These are phyloP conservation scores for Aureobasidium subglaciale DNA, from an alignment of 2,329 filamentous ascomycete species.

Conservation along the genomic window DNA sequence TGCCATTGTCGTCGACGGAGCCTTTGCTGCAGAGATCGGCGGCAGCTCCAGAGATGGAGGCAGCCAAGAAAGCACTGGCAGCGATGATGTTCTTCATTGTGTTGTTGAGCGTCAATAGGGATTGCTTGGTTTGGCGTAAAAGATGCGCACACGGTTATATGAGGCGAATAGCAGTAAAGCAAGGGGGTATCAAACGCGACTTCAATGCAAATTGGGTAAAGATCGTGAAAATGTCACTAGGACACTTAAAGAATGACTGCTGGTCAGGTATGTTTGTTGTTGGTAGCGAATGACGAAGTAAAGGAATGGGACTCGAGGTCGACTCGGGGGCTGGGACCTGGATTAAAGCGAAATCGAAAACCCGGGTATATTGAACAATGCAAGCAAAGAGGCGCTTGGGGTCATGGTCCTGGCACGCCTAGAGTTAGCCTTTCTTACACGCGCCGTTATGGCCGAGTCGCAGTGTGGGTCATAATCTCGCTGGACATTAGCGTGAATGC, in stretches of 20 bases:
- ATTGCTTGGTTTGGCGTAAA: not conserved
- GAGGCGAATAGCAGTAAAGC: conserved; percentile 8
- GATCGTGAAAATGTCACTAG: conserved; percentile 8
- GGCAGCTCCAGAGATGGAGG: conserved; percentile 16
- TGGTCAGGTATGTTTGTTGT: conserved; percentile 13
- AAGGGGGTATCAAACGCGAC: conserved; percentile 15
- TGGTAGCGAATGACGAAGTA: conserved; percentile 16
- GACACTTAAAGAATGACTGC: conserved; percentile 17
- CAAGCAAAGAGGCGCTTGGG: not conserved
- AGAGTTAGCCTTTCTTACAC: conserved; percentile 10
- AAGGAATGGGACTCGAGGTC: conserved; percentile 12
- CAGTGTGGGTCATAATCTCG: conserved; percentile 12
- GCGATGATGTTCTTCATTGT: conserved; percentile 17
- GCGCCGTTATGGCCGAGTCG: conserved; percentile 12
- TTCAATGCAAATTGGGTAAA: conserved; percentile 12
- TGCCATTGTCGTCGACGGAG: conserved; percentile 38
- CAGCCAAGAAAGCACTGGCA: conserved; percentile 16
- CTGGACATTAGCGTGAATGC: conserved; percentile 8
- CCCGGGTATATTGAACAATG: conserved; percentile 5
- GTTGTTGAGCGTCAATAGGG: not conserved
- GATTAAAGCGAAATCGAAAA: conserved; percentile 4
- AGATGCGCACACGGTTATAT: conserved; percentile 9
- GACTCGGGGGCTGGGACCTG: conserved; percentile 5
- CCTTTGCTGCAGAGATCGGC: conserved; percentile 25
- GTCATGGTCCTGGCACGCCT: conserved; percentile 9